Conservation (phyloP, 495 filamentous ascomycete genomes). For the Lasiosphaeria ovina region DNA sequence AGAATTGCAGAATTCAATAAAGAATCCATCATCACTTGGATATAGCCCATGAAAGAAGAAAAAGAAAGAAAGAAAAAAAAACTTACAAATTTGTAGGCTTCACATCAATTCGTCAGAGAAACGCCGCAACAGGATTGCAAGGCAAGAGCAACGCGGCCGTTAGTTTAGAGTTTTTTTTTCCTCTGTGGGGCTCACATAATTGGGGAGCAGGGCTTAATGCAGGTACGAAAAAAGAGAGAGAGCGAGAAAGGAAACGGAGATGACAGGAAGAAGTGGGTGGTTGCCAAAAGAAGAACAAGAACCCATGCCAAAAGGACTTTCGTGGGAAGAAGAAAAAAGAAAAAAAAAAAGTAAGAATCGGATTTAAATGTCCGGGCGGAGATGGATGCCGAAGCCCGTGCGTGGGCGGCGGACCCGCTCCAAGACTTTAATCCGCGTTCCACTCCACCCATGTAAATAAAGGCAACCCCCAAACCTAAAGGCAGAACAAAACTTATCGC, state of each 20-base stretch:
- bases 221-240: too few species aligned
- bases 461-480: too few species aligned
- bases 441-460: too few species aligned
- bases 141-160: too few species aligned
- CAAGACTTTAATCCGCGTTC: too few species aligned
- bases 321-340: background rate
- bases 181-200: too few species aligned
- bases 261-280: background rate
- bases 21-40: conserved; percentile 45
- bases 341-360: background rate
- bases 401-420: too few species aligned
- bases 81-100: conserved; percentile 6
- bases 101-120: background rate
- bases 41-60: background rate
- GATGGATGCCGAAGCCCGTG: background rate
- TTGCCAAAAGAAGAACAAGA: too few species aligned
- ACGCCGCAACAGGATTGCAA: too few species aligned
- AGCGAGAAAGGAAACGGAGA: background rate
- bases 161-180: too few species aligned
- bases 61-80: background rate
- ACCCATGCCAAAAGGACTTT: background rate
- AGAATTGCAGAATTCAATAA: conserved; percentile 59
- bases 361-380: background rate
- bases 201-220: too few species aligned
- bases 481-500: too few species aligned